Percentiles rank a stretch among this genome's conserved stretches.
phyloP scores from a whole-genome alignment of 1,139 yeast species.

The Hansenula sp. region DNA sequence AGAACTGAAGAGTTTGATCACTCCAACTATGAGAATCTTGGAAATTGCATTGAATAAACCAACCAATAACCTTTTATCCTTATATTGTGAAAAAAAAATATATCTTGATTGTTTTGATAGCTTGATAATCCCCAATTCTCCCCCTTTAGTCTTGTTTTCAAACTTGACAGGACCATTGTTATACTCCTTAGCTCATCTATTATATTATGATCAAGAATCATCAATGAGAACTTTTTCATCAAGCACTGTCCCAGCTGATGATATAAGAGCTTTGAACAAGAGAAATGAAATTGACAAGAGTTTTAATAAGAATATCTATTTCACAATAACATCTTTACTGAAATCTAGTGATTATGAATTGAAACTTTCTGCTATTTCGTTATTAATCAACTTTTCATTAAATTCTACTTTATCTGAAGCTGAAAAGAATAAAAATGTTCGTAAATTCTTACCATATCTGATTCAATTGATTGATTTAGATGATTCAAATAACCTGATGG shows the following conservation, averaged over 20 bases:
- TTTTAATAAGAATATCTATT: slow-evolving; percentile 33
- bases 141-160: slow-evolving; percentile 19
- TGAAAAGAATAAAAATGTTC: slow-evolving; percentile 19
- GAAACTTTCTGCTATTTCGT: slow-evolving; percentile 26
- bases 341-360: slow-evolving; percentile 25
- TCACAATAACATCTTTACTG: slow-evolving; percentile 25
- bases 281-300: slow-evolving; percentile 35
- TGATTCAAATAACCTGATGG: slow-evolving; percentile 6
- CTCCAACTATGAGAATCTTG: slow-evolving; percentile 22
- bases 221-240: background rate
- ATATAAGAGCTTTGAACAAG: background rate
- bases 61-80: slow-evolving; percentile 11
- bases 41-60: slow-evolving; percentile 18
- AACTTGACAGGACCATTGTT: slow-evolving; percentile 26
- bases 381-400: slow-evolving; percentile 26
- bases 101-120: slow-evolving; percentile 17
- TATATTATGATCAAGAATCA: slow-evolving; percentile 14
- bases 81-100: slow-evolving; percentile 14
- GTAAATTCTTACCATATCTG: slow-evolving; percentile 27
- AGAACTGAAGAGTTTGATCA: slow-evolving; percentile 12
- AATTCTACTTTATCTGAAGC: slow-evolving; percentile 12
- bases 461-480: slow-evolving; percentile 24
- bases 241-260: slow-evolving; percentile 2
- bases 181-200: slow-evolving; percentile 27
- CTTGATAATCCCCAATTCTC: slow-evolving; percentile 22